Base-by-base conservation (phyloP, 805 yeast genomes). In the Metschnikowia anglica region DNA sequence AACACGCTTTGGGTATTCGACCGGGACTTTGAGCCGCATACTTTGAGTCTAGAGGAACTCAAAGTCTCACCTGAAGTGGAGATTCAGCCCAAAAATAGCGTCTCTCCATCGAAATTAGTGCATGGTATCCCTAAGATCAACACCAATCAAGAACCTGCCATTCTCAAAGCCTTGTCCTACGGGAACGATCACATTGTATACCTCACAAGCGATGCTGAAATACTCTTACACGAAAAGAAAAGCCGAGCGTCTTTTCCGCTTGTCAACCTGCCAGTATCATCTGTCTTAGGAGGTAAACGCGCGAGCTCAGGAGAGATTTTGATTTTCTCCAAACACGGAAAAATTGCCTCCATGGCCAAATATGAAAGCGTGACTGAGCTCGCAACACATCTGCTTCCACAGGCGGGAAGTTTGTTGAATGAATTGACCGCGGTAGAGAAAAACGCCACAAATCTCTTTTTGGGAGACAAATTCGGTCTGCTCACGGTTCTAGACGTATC, bases 401-500 rank as follows among this genome's bases (percentile, higher is more conserved):
- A 37, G 24, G 28, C 39, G 3, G 46, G 19, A 5, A n/a, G 27
- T 7, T 10, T 72, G 7, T 60, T 62, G 1, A 77, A 77, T 47
- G 48, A 63, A 13, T 48, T 76, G n/a, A 66, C 68, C 0, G 62
- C 76, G 0, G 44, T 75, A 15, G 82, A 76, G 27, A 38, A 58
- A 5, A 52, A 54, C 29, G 53, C 50, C 0, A 49, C 51, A 2
- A 59, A 65, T 3, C 42, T 74, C 2, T 52, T 72, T 5, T 36
- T 64, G 15, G 84, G 83, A 7, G 85, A 80, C 56, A 73, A 72
- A 39, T 69, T 62, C 46, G 83, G 84, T 0, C 54, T 53, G 27
- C 39, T 74, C 1, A 58, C 55, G 26, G 63, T 73, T 27, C 28
- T 67, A 7, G 48, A 56, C 23, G 9, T 20, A 1, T 49, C 58